These are phyloP conservation scores for Magnolia changhungtana DNA, from an alignment of 164 flowering plant genomes.

Conservation along the genomic window DNA sequence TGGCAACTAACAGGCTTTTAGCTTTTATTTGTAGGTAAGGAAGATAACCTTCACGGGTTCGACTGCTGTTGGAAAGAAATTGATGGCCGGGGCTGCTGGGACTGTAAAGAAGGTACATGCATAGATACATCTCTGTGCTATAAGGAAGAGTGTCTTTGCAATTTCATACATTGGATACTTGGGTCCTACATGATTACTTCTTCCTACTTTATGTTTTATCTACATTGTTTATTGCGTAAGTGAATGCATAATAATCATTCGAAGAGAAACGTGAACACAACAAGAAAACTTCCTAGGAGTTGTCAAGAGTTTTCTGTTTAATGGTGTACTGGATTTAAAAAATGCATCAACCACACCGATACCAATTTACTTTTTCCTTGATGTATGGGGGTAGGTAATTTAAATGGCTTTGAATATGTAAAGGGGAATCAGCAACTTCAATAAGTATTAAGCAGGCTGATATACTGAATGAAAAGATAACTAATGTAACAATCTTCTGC, in stretches of 20 bases:
- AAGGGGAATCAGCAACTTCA: too few relatives aligned
- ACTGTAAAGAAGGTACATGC: conserved; percentile 83
- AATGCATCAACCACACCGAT: too few relatives aligned
- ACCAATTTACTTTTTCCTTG: too few relatives aligned
- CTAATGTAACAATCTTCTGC: too few relatives aligned
- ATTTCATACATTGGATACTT: neutral
- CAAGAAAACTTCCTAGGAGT: too few relatives aligned
- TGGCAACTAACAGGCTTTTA: neutral
- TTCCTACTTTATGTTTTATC: neutral
- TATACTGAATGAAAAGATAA: too few relatives aligned
- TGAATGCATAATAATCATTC: neutral
- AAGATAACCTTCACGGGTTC: conserved; percentile 98
- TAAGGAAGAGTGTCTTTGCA: neutral
- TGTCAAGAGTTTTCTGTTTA: too few relatives aligned
- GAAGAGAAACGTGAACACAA: neutral
- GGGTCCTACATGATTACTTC: neutral
- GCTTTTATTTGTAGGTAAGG: conserved; percentile 52
- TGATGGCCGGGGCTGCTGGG: conserved; percentile 90
- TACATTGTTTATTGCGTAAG: too few relatives aligned
- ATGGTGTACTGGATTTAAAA: too few relatives aligned
- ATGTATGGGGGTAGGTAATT: too few relatives aligned
- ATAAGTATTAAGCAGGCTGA: too few relatives aligned
- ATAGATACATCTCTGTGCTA: neutral
- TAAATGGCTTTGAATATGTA: too few relatives aligned
- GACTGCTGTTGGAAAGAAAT: conserved; percentile 94